Conservation (phyloP, 2,329 filamentous ascomycete genomes). For the Falciphora oryzae region DNA sequence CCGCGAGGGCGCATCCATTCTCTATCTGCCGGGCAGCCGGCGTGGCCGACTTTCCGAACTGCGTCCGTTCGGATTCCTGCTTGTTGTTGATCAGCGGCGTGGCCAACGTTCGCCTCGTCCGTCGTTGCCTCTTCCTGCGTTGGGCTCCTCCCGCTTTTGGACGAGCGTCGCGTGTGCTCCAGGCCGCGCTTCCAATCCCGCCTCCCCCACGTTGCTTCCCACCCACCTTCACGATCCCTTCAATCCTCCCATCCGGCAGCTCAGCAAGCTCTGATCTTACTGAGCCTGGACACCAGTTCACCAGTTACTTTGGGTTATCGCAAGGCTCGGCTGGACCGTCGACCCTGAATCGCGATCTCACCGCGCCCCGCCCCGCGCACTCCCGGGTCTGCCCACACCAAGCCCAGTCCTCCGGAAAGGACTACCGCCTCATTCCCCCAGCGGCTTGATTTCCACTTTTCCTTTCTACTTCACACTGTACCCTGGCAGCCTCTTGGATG, state of each 20-base stretch:
- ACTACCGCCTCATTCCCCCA: not conserved
- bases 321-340: not conserved
- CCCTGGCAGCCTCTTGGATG: not conserved
- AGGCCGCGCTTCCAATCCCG: not conserved
- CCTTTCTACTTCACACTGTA: not conserved
- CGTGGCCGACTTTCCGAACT: not conserved
- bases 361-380: too few relatives aligned
- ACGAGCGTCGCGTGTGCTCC: not conserved
- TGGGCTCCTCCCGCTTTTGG: not conserved
- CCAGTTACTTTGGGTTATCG: not conserved
- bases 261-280: conserved; percentile 6
- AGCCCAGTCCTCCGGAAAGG: not conserved
- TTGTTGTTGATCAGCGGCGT: not conserved
- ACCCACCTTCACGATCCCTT: conserved; percentile 2
- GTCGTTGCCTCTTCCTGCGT: conserved; percentile 1
- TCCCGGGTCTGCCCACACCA: not conserved
- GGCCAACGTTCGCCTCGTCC: conserved; percentile 3
- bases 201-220: not conserved
- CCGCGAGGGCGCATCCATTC: not conserved
- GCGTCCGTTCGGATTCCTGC: not conserved
- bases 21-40: not conserved
- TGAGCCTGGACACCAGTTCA: conserved; percentile 1
- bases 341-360: not conserved
- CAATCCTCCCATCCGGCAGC: not conserved
- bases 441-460: not conserved